Conservation (phyloP, 805 yeast genomes). For the Candida adriatica region DNA sequence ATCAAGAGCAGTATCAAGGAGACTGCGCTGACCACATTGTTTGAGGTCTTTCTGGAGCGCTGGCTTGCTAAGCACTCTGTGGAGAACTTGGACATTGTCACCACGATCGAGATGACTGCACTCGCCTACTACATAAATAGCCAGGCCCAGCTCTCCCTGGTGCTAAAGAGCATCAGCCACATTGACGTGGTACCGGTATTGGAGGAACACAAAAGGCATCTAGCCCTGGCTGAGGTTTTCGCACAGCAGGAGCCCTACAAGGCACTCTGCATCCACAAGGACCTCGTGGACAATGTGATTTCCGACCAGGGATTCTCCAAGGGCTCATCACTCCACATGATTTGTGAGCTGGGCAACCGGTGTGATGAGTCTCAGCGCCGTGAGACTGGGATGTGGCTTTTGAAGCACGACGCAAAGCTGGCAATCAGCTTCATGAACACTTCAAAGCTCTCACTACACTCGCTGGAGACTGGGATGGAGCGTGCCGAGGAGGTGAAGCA, state of each 20-base stretch:
- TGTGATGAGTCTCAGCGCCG: conserved; percentile 10
- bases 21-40: conserved; percentile 16
- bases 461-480: conserved; percentile 7
- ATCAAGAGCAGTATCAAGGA: conserved; percentile 12
- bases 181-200: conserved; percentile 8
- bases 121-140: conserved; percentile 10
- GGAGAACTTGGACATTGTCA: conserved; percentile 13
- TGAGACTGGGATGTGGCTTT: conserved; percentile 17
- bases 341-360: conserved; percentile 7
- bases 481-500: conserved; percentile 13
- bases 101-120: conserved; percentile 13
- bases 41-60: conserved; percentile 15
- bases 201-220: conserved; percentile 6
- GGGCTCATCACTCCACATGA: conserved; percentile 9
- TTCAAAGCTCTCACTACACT: conserved; percentile 8
- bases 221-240: conserved; percentile 12
- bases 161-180: conserved; percentile 1
- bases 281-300: conserved; percentile 13
- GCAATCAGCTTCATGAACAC: conserved; percentile 18
- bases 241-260: conserved; percentile 2
- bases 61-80: conserved; percentile 17
- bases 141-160: conserved; percentile 6
- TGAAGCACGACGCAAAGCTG: conserved; percentile 15
- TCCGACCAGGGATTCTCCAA: conserved; percentile 4
- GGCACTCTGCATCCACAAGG: conserved; percentile 7